These are phyloP conservation scores for Isoetes engelmannii DNA, from an alignment of 83 land plant genomes.

Conservation along the genomic window DNA sequence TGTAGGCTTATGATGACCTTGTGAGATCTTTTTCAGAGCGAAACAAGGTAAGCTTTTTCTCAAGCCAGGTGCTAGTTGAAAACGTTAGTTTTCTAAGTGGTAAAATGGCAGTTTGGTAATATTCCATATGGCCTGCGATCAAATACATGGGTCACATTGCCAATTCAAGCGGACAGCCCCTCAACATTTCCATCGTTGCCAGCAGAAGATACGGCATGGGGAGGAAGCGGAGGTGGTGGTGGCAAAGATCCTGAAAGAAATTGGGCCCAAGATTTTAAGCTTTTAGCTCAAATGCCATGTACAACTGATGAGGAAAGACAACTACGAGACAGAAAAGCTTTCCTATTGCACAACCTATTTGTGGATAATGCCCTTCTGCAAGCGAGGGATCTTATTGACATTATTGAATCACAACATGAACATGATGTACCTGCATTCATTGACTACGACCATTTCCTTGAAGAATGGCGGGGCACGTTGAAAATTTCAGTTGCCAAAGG, in stretches of 20 bases:
- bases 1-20: slow-evolving; percentile 3
- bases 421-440: not conserved
- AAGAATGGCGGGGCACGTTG: not conserved
- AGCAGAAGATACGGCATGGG: slow-evolving; percentile 1
- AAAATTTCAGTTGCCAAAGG: not conserved
- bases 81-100: not conserved
- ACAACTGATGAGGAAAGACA: not conserved
- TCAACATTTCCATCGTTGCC: slow-evolving; percentile 9
- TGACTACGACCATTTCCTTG: not conserved
- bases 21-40: slow-evolving; percentile 3
- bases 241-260: not conserved
- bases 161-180: not conserved
- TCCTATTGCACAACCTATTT: slow-evolving; percentile 1
- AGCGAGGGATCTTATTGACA: not conserved
- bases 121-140: slow-evolving; percentile 6
- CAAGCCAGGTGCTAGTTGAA: not conserved
- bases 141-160: slow-evolving; percentile 1
- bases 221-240: slow-evolving; percentile 7
- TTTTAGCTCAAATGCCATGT: slow-evolving; percentile 1
- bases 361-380: not conserved
- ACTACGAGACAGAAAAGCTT: slow-evolving; percentile 1
- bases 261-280: not conserved
- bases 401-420: not conserved
- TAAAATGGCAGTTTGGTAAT: slow-evolving; percentile 4
- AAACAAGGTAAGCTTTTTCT: not conserved